A percentile compares a stretch with the other conserved stretches of the same genome.
phyloP scores from a whole-genome alignment of 495 filamentous ascomycete species.

The Physcia stellaris region DNA sequence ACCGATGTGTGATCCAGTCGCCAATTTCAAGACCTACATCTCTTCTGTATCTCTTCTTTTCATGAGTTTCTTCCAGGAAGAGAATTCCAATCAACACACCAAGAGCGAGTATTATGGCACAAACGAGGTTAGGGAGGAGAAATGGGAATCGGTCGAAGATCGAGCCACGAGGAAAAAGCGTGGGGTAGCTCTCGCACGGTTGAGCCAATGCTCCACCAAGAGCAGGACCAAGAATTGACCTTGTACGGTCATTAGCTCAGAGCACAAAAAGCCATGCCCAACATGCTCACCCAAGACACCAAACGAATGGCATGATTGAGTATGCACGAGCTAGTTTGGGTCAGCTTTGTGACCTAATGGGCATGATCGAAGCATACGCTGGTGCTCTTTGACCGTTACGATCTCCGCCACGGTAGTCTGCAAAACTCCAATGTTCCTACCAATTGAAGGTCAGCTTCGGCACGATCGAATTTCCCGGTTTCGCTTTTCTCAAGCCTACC shows the following conservation, averaged over 20 bases:
- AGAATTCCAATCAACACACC: constrained; percentile 74
- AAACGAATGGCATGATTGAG: constrained; percentile 94
- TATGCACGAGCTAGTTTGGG: constrained; percentile 59
- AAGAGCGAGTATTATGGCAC: constrained; percentile 59
- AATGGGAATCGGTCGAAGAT: constrained; percentile 82
- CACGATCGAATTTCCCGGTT: too few species aligned
- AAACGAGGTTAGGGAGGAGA: constrained; percentile 86
- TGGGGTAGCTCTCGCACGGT: constrained; percentile 72
- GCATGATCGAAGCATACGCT: constrained; percentile 40
- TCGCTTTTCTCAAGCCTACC: too few species aligned
- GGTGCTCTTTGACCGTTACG: constrained; percentile 80
- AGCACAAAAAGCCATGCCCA: neutral
- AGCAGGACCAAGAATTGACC: constrained; percentile 73
- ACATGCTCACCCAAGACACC: constrained; percentile 66
- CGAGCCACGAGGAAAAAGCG: constrained; percentile 52
- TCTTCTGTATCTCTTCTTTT: constrained; percentile 59
- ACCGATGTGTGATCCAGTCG: constrained; percentile 39
- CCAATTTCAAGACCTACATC: constrained; percentile 71
- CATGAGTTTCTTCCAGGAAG: constrained; percentile 92
- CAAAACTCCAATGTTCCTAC: constrained; percentile 78
- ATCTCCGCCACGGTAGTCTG: constrained; percentile 92
- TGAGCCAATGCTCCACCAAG: constrained; percentile 83
- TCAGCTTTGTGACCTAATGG: constrained; percentile 2
- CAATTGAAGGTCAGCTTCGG: constrained; percentile 1
- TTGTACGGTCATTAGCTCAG: constrained; percentile 7